Conservation (phyloP, 129 eudicot species). For the Sambucus nigra region DNA sequence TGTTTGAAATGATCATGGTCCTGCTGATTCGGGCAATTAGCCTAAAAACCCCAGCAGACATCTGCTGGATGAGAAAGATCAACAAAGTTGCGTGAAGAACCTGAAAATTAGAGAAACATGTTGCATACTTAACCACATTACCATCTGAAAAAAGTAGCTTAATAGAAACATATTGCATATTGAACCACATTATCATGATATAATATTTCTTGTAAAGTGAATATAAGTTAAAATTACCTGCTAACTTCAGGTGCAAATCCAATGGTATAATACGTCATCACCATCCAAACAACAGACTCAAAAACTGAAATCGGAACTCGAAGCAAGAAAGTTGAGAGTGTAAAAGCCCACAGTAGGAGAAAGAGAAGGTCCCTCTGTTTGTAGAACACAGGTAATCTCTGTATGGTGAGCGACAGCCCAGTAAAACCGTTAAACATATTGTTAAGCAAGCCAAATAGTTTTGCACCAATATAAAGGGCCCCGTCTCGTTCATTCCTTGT, state of each 20-base stretch:
- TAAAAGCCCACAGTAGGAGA: constrained; percentile 76
- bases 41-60: constrained; percentile 87
- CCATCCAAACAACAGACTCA: constrained; percentile 66
- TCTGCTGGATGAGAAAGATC: constrained; percentile 78
- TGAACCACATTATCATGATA: too few relatives aligned
- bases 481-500: constrained; percentile 56
- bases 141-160: too few relatives aligned
- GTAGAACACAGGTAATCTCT: constrained; percentile 86
- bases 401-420: constrained; percentile 56
- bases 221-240: constrained; percentile 28
- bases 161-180: too few relatives aligned
- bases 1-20: constrained; percentile 79
- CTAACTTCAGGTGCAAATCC: constrained; percentile 89
- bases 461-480: constrained; percentile 61
- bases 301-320: constrained; percentile 67
- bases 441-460: constrained; percentile 49
- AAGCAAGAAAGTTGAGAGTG: constrained; percentile 64
- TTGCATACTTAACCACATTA: too few relatives aligned
- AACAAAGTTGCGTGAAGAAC: constrained; percentile 85
- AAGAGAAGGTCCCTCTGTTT: constrained; percentile 82
- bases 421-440: constrained; percentile 86
- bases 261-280: constrained; percentile 68
- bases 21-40: constrained; percentile 72
- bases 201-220: too few relatives aligned
- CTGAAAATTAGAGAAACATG: constrained; percentile 17